Evolutionary conservation across 164 flowering plant species (phyloP).

Genomic region (Annona cherimola): DNA sequence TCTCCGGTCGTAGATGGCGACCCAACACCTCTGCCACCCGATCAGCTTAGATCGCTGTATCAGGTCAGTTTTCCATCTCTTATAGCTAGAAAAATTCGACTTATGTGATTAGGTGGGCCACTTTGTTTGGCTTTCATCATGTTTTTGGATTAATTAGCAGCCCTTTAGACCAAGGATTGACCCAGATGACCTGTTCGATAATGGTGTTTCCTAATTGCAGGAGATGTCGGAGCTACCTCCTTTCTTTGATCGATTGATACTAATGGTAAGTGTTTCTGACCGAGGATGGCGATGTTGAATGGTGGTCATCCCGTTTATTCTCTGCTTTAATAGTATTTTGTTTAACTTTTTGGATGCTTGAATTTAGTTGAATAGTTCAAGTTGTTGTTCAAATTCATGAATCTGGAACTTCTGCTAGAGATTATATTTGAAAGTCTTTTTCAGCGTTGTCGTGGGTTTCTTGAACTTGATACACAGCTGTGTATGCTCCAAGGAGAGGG

Average conservation of each 20-base stretch:
- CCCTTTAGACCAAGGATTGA: neutral
- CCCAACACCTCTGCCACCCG: slow-evolving; percentile 21
- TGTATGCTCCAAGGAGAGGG: too few relatives aligned
- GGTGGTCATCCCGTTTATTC: neutral
- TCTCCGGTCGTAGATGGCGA: slow-evolving; percentile 16
- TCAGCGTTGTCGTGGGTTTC: too few relatives aligned
- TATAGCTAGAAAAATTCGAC: neutral
- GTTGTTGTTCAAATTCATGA: too few relatives aligned
- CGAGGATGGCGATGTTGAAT: neutral
- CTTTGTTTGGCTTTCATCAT: neutral
- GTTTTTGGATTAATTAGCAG: too few relatives aligned
- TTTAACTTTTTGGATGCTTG: too few relatives aligned
- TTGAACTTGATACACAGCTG: too few relatives aligned
- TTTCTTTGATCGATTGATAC: slow-evolving; percentile 56
- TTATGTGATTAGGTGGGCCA: neutral
- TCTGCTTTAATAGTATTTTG: too few relatives aligned
- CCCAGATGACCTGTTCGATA: neutral
- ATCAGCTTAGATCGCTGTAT: slow-evolving; percentile 50
- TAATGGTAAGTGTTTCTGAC: slow-evolving; percentile 51
- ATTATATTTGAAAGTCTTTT: too few relatives aligned
- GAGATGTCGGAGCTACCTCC: slow-evolving; percentile 61
- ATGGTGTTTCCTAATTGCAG: slow-evolving; percentile 33
- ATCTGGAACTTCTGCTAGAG: too few relatives aligned
- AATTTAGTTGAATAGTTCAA: too few relatives aligned
- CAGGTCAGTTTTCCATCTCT: slow-evolving; percentile 25